These are phyloP conservation scores for Curvularia spicifera DNA, from an alignment of 2,329 filamentous ascomycete species.

Conservation along the genomic window DNA sequence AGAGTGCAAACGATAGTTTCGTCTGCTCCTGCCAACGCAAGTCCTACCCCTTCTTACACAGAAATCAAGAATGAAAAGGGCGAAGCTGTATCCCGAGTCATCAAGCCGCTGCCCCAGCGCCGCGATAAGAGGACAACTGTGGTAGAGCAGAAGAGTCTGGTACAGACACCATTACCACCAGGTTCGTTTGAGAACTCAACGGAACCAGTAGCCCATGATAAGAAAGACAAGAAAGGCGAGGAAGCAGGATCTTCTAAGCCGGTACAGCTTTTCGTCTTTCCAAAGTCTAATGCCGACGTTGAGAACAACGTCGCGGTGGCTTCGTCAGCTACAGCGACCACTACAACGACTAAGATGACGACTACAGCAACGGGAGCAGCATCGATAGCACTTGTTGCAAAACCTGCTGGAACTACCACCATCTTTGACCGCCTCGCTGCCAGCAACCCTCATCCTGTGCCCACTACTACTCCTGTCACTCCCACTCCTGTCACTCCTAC, in stretches of 20 bases:
- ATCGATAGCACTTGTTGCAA: background rate
- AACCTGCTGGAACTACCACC: background rate
- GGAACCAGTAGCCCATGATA: background rate
- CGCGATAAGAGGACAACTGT: background rate
- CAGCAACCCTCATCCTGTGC: background rate
- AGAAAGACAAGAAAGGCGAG: background rate
- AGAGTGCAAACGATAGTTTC: background rate
- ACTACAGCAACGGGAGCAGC: background rate
- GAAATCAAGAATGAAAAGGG: background rate
- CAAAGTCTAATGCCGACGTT: background rate
- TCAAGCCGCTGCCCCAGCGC: conserved; percentile 3
- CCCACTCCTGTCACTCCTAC: no score
- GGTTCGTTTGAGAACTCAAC: background rate
- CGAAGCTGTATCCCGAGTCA: background rate
- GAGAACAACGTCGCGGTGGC: background rate
- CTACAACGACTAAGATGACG: background rate
- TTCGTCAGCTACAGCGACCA: background rate
- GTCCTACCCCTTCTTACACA: background rate
- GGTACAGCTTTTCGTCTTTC: background rate
- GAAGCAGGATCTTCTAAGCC: background rate
- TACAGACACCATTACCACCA: background rate
- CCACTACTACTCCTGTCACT: background rate
- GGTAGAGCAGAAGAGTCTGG: background rate
- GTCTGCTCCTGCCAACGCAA: background rate
- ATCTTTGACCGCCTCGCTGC: background rate